Conservation (phyloP, 1,284 basidiomycete species). For the Sporisorium exsertum region DNA sequence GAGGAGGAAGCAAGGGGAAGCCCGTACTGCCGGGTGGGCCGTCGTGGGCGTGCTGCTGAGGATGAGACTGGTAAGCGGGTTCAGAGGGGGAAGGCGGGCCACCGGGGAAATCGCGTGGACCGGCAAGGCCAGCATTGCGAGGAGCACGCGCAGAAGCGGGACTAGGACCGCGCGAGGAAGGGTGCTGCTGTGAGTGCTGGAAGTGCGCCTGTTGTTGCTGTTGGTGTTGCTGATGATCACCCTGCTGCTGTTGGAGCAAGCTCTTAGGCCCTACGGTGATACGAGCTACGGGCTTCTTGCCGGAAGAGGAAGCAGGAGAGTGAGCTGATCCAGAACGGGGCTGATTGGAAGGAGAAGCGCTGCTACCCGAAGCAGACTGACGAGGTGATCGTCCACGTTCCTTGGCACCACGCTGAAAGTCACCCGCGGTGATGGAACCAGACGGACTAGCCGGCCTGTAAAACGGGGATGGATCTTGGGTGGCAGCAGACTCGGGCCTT, state of each 20-base stretch:
- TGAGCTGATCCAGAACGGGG: conserved; percentile 15
- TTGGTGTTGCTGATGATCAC: conserved; percentile 6
- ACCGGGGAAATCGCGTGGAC: conserved; percentile 39
- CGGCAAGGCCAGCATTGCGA: conserved; percentile 19
- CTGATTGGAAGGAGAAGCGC: conserved; percentile 8
- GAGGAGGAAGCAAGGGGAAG: conserved; percentile 26
- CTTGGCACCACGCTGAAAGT: conserved; percentile 38
- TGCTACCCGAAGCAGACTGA: conserved; percentile 15
- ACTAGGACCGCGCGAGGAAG: conserved; percentile 15
- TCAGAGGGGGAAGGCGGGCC: conserved; percentile 12
- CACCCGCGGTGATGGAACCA: conserved; percentile 50
- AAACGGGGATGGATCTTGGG: conserved; percentile 16
- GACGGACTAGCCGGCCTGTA: conserved; percentile 36
- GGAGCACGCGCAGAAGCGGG: conserved; percentile 15
- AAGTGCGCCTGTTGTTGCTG: conserved; percentile 2
- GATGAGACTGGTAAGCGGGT: conserved; percentile 8
- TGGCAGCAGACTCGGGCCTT: conserved; percentile 39
- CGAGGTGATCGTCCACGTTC: conserved; percentile 38
- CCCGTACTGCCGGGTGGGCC: conserved; percentile 7
- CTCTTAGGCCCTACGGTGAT: conserved; percentile 51
- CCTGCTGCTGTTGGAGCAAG: conserved; percentile 29
- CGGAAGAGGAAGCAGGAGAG: conserved; percentile 15
- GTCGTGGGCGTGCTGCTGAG: conserved; percentile 6
- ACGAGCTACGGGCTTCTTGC: conserved; percentile 33
- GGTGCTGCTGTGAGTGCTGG: not conserved